Base-by-base conservation (phyloP, 2,329 filamentous ascomycete species). In the Nakataea oryzae region DNA sequence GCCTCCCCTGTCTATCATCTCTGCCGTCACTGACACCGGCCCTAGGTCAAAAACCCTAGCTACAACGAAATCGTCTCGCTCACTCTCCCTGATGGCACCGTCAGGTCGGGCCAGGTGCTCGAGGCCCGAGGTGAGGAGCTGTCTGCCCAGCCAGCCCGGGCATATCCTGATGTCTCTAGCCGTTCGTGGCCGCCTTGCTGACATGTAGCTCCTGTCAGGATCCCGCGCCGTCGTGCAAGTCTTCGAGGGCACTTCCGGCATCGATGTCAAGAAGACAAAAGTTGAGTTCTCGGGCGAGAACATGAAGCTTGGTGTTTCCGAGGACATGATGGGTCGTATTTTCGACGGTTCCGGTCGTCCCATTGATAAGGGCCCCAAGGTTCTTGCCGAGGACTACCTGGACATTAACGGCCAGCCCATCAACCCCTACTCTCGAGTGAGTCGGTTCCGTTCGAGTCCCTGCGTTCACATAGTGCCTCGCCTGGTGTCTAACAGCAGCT, bases 201-300 rank as follows among this genome's bases (percentile, higher is more conserved):
- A 50, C 41, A 50, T n/a, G 41, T 9, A n/a, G 11, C 11, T 24
- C 21, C 41, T 3, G 8, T 50, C 41, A 97, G 93, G 93, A 74
- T 92, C 89, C 79, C 87, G 93, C 77, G 95, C 95, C 65, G 87
- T 99, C 71, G 95, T 99, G 58, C 95, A 96, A 87, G 93, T 97
- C 69, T 99, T 99, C 75, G 95, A 99, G 79, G 95, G 95, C 70
- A 99, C 95, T 66, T 80, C 93, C 58, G 95, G 95, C 74, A 95
- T 99, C 75, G 95, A 99, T 84, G 95, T 99, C 68, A 97, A 97
- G 85, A 99, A 97, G 93, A 96, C 93, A 62, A 96, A 89, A 83
- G 93, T 99, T 75, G 91, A 99, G 75, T 97, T 99, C 77, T 96
- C 90, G 34, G 95, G 95, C 64, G 86, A 97, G 80, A 97, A 91